Evolutionary conservation across 768 basidiomycete genomes (phyloP), one percentile per base, ranked within the genome.

Genomic region (Russula olivacea): DNA sequence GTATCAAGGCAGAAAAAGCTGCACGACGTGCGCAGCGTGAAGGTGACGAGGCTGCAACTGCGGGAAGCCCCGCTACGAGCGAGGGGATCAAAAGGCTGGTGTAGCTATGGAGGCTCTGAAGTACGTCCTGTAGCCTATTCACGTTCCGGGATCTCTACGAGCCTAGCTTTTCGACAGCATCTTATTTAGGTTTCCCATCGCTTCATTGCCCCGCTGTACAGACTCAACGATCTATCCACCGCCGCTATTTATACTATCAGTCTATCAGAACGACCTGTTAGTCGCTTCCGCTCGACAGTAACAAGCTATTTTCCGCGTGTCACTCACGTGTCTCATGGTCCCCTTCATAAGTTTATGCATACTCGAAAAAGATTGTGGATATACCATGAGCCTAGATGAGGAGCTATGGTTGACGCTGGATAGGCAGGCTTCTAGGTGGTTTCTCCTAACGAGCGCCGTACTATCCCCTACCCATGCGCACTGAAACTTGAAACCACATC

Each of bases 1-100:
- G 87, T 64, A 87, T 91, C 66, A 87, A 84, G 67, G 81, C 83
- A 4, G 83, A 86, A 67, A 82, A 81, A 61, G 76, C 81, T 5
- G 75, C 76, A 53, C 72, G 73, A 56, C 77, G 70, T 62, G 72
- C 76, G 45, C 77, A 81, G 49, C 76, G 78, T 59, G 77, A 79
- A 71, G 80, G n/a, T 12, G 45, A 66, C 67, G 71, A 52, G 77
- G 77, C 63, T 68, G 73, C 43, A 77, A 76, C 64, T 68, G 74
- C 43, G 3, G 45, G 61, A 54, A 67, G 36, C 72, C 72, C 61
- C 69, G 69, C 36, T 63, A 69, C 47, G 55, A 63, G 69, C 68
- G 47, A 76, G 70, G 74, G 64, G 68, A 40, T 70, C 64, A 63
- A 67, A 67, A 58, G 55, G 38, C 57, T 66, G 21, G 67, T 68